Percentiles rank a stretch among this genome's conserved stretches.
phyloP scores from a whole-genome alignment of 169 alveolate genomes.

The Fabrea salina region DNA sequence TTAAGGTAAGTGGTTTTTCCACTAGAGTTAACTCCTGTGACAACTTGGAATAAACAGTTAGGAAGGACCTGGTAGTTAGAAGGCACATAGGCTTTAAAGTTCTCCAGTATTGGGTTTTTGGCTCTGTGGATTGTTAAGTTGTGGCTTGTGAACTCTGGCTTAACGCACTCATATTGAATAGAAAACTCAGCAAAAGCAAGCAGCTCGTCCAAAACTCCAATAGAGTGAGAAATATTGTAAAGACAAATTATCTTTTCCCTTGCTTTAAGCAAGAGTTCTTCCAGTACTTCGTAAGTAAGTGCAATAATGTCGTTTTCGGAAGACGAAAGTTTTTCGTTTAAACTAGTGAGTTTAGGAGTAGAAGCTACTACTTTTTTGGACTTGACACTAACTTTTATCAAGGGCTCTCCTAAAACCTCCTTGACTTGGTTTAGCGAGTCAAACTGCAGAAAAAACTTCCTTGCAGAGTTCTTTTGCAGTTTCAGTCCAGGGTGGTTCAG shows the following conservation, averaged over 20 bases:
- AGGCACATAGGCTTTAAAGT: background rate
- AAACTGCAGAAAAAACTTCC: background rate
- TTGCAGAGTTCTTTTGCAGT: background rate
- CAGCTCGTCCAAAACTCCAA: background rate
- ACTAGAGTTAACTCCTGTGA: slow-evolving; percentile 57
- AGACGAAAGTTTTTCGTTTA: background rate
- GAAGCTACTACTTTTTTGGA: background rate
- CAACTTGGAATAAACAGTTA: background rate
- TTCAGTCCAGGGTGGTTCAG: background rate
- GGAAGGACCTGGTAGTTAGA: background rate
- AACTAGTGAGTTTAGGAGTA: background rate
- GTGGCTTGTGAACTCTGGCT: background rate
- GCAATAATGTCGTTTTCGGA: background rate
- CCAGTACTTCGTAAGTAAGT: background rate
- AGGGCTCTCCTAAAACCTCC: background rate
- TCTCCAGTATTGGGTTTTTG: background rate
- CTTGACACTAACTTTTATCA: background rate
- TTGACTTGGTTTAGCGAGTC: background rate
- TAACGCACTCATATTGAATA: background rate
- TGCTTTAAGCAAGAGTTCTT: background rate
- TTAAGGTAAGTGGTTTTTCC: slow-evolving; percentile 65
- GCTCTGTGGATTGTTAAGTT: background rate
- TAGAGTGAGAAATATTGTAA: background rate
- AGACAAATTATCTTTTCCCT: background rate
- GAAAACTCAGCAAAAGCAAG: background rate